These are phyloP conservation scores for Ailanthus altissimus DNA, from an alignment of 345 rosid species.

Conservation along the genomic window DNA sequence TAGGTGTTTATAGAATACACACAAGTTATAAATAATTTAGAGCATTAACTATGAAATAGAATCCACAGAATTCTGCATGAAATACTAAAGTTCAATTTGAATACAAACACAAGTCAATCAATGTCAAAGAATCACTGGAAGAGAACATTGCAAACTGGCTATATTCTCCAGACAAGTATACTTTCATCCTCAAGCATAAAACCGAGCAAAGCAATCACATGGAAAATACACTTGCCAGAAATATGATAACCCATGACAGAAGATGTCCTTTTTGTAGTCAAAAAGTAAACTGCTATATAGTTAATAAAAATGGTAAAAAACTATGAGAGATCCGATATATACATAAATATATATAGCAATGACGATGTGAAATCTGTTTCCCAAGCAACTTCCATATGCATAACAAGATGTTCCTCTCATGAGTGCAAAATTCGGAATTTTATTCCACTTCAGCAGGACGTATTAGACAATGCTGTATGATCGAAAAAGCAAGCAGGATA, in stretches of 20 bases:
- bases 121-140: neutral
- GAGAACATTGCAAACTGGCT: neutral
- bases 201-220: neutral
- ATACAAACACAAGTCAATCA: neutral
- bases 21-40: neutral
- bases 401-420: neutral
- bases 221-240: neutral
- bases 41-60: neutral
- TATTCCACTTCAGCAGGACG: neutral
- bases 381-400: neutral
- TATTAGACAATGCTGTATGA: neutral
- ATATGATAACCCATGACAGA: neutral
- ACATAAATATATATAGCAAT: neutral
- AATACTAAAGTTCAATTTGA: neutral
- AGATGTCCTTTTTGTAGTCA: neutral
- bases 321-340: neutral
- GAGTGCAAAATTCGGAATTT: neutral
- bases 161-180: constrained; percentile 9
- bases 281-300: neutral
- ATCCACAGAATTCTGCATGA: neutral
- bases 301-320: neutral
- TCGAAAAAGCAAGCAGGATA: neutral
- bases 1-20: neutral
- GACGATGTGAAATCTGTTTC: neutral
- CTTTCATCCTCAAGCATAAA: neutral